Percentiles rank a stretch among this genome's conserved stretches.
Evolutionary conservation across 495 filamentous ascomycete genomes (phyloP).

Genomic region (Penicillium coffeae): DNA sequence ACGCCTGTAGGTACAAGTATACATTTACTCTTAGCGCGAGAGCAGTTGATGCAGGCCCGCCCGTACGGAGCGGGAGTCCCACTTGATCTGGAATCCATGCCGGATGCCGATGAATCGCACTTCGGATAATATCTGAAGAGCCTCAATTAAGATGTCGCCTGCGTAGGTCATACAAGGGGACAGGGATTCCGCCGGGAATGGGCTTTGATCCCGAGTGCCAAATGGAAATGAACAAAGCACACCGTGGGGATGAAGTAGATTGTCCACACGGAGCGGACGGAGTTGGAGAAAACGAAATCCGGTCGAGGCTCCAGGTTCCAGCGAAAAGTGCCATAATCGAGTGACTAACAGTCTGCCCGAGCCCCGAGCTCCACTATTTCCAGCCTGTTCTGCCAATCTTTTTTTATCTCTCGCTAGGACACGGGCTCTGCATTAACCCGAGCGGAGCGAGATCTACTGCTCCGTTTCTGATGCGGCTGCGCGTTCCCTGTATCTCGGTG

Average conservation of each 20-base stretch:
- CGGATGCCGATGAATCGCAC: too few species aligned
- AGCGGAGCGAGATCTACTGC: neutral
- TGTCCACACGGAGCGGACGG: constrained; percentile 6
- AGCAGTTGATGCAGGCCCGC: constrained; percentile 53
- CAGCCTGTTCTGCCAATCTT: too few species aligned
- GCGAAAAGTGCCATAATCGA: too few species aligned
- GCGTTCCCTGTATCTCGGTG: too few species aligned
- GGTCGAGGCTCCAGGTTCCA: constrained; percentile 1
- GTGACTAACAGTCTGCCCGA: too few species aligned
- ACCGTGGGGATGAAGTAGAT: too few species aligned
- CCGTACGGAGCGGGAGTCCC: constrained; percentile 36
- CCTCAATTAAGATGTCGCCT: too few species aligned
- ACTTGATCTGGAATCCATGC: constrained; percentile 3
- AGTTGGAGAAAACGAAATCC: constrained; percentile 9
- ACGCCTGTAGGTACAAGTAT: constrained; percentile 32
- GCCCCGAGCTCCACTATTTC: too few species aligned
- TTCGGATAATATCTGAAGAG: neutral
- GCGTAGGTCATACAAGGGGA: too few species aligned
- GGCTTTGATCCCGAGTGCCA: neutral
- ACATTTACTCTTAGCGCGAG: constrained; percentile 54
- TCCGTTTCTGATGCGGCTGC: neutral
- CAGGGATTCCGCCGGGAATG: neutral
- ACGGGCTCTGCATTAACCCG: neutral
- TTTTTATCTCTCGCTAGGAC: too few species aligned
- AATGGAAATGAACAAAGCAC: neutral